Conservation (phyloP, 305 asterid species). For the Fraxinus velutina region DNA sequence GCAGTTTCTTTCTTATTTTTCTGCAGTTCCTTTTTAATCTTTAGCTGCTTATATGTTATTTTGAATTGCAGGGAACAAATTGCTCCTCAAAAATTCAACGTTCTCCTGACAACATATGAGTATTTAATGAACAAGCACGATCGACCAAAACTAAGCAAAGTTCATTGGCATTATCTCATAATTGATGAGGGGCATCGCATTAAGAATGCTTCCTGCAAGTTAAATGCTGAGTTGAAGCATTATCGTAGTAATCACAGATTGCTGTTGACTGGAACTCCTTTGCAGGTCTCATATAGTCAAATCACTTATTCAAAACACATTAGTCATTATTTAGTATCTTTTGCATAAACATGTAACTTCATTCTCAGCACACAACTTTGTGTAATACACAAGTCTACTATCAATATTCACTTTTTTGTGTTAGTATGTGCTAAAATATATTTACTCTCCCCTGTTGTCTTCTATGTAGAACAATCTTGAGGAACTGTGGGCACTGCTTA, state of each 20-base stretch:
- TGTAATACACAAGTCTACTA: neutral
- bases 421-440: conserved; percentile 16
- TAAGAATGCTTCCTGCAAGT: conserved; percentile 99
- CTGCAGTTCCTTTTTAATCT: conserved; percentile 1
- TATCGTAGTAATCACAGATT: conserved; percentile 92
- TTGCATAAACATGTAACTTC: conserved; percentile 8
- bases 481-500: conserved; percentile 98
- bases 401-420: conserved; percentile 13
- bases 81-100: conserved; percentile 89
- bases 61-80: conserved; percentile 77
- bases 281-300: conserved; percentile 55
- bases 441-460: neutral
- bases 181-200: conserved; percentile 99
- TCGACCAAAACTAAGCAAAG: conserved; percentile 89
- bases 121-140: conserved; percentile 99
- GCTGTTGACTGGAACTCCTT: conserved; percentile 96
- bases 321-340: conserved; percentile 16
- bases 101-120: conserved; percentile 92
- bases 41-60: conserved; percentile 27
- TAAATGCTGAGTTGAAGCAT: conserved; percentile 94
- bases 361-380: neutral
- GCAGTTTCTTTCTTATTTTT: conserved; percentile 11
- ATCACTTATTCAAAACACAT: conserved; percentile 10
- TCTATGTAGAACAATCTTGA: conserved; percentile 87
- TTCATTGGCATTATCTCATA: conserved; percentile 92